phyloP scores from a whole-genome alignment of 208 protist species.

The Acanthamoeba royreba region DNA sequence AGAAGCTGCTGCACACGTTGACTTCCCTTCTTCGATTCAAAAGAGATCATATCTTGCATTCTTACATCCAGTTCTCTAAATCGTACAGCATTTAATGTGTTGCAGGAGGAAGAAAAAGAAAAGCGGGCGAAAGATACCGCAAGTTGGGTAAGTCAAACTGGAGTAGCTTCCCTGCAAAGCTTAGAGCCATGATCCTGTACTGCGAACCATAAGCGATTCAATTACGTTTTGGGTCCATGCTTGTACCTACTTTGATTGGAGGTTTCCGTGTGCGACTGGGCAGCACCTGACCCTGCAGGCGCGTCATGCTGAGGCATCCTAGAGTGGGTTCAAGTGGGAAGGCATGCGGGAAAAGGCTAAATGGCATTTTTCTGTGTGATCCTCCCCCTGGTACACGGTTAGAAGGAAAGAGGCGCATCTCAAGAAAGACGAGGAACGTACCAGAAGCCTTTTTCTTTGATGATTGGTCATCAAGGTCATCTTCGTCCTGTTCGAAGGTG shows the following conservation, averaged over 20 bases:
- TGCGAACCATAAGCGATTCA: no score
- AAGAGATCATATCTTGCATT: neutral
- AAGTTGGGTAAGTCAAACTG: neutral
- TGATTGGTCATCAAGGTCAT: no score
- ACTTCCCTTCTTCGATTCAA: neutral
- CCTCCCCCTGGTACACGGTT: neutral
- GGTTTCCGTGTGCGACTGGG: no score
- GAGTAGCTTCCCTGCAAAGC: neutral
- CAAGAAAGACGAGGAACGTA: neutral
- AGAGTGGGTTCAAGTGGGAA: neutral
- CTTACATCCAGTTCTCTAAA: neutral
- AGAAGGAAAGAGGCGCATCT: neutral
- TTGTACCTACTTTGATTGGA: no score
- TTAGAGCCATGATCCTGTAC: neutral
- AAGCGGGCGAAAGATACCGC: neutral
- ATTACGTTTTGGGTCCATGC: no score
- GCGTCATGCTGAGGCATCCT: neutral
- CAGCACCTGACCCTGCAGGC: neutral
- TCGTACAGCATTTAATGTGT: no score
- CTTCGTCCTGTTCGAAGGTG: neutral
- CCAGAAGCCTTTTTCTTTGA: no score
- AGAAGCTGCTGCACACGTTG: neutral
- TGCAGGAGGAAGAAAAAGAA: neutral
- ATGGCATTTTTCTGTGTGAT: neutral
- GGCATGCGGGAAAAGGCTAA: neutral